phyloP scores from a whole-genome alignment of 2,329 filamentous ascomycete genomes.

The Mycocentrospora acerina region DNA sequence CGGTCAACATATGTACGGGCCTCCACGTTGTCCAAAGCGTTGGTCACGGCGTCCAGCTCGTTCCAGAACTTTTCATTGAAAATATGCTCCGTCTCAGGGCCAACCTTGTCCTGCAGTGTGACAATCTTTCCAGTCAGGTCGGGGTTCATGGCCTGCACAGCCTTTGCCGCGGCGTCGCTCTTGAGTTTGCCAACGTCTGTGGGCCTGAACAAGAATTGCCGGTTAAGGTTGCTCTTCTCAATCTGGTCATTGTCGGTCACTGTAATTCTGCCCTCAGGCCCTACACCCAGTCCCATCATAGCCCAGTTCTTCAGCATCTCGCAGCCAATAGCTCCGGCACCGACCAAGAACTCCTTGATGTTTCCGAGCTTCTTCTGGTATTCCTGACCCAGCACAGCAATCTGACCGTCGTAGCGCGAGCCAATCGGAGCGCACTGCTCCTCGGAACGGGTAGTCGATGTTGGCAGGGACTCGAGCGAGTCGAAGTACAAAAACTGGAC shows the following conservation, averaged over 20 bases:
- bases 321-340: constrained; percentile 94
- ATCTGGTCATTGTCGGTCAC: constrained; percentile 99
- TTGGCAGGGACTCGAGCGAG: constrained; percentile 90
- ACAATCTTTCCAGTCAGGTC: constrained; percentile 85
- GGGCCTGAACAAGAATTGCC: constrained; percentile 92
- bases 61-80: constrained; percentile 96
- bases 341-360: constrained; percentile 89
- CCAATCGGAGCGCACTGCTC: constrained; percentile 84
- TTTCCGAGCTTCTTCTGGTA: constrained; percentile 94
- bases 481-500: constrained; percentile 97
- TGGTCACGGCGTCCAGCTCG: constrained; percentile 85
- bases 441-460: constrained; percentile 71
- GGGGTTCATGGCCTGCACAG: constrained; percentile 95
- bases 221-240: constrained; percentile 97
- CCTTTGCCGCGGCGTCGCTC: constrained; percentile 88
- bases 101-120: constrained; percentile 84
- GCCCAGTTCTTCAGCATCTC: constrained; percentile 99
- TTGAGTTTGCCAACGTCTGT: constrained; percentile 95
- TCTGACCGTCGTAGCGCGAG: constrained; percentile 92
- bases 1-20: constrained; percentile 95
- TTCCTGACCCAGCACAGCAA: constrained; percentile 90
- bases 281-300: constrained; percentile 92
- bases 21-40: constrained; percentile 96
- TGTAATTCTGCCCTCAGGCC: constrained; percentile 82
- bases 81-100: constrained; percentile 85